Evolutionary conservation across 2,329 filamentous ascomycete species (phyloP).

Genomic region (Cladosporium sp.): DNA sequence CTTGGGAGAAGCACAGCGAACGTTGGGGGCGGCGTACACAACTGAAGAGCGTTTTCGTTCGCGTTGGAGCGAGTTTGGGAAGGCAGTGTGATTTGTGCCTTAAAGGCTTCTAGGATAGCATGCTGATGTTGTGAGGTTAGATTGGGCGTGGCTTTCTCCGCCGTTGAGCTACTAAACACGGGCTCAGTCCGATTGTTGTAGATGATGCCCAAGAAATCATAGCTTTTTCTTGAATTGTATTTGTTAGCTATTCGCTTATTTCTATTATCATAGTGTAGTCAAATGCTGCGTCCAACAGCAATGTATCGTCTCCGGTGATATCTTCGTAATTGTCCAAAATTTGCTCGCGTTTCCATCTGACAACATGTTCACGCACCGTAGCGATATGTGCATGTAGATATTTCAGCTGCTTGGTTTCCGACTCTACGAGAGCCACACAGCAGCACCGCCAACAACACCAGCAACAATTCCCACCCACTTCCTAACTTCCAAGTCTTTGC

Average conservation of each 20-base stretch:
- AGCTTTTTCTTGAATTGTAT: background rate
- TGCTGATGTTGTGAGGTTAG: background rate
- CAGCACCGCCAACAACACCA: conserved; percentile 38
- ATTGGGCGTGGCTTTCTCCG: background rate
- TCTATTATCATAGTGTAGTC: background rate
- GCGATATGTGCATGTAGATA: background rate
- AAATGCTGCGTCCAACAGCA: background rate
- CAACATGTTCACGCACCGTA: background rate
- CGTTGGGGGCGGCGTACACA: conserved; percentile 37
- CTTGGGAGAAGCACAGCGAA: conserved; percentile 53
- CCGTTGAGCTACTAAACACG: background rate
- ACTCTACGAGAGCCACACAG: conserved; percentile 14
- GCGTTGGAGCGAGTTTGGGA: background rate
- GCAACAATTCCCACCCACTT: conserved; percentile 48
- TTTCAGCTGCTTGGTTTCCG: background rate
- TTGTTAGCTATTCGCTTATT: background rate
- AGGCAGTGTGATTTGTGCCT: background rate
- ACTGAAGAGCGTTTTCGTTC: conserved; percentile 22
- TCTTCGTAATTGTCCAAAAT: background rate
- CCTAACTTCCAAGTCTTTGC: conserved; percentile 40
- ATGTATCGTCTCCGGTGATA: background rate
- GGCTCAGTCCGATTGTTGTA: background rate
- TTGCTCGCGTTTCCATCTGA: background rate
- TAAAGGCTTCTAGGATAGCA: background rate
- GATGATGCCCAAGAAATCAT: background rate